Conservation (phyloP, 2,329 filamentous ascomycete genomes). For the Ceratocystis alfenasii region DNA sequence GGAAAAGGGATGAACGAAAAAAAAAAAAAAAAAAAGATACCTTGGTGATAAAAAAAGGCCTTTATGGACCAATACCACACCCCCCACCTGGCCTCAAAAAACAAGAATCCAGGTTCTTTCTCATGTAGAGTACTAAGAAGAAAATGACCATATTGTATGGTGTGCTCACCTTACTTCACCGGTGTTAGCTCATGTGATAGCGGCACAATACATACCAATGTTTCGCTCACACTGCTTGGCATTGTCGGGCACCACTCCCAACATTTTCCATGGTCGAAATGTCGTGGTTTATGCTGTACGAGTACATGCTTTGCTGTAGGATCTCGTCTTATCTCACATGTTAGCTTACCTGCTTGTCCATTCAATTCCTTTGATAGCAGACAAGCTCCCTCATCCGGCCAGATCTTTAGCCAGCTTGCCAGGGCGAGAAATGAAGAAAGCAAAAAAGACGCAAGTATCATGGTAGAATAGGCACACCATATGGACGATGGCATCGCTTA, state of each 20-base stretch:
- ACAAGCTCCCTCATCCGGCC: too few relatives aligned
- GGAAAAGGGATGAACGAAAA: neutral
- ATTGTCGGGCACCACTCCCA: neutral
- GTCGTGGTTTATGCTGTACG: slow-evolving; percentile 1
- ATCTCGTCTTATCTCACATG: neutral
- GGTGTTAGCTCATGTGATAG: neutral
- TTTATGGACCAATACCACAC: neutral
- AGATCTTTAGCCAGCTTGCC: too few relatives aligned
- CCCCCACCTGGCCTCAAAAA: neutral
- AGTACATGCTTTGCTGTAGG: slow-evolving; percentile 2
- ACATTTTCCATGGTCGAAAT: neutral
- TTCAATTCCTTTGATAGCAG: too few relatives aligned
- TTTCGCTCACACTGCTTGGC: neutral
- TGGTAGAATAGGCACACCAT: too few relatives aligned
- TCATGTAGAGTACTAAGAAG: neutral
- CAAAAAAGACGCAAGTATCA: too few relatives aligned
- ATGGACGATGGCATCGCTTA: too few relatives aligned
- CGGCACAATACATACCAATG: neutral
- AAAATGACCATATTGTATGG: neutral
- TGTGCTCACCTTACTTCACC: neutral
- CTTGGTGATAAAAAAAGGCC: neutral
- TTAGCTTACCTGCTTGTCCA: neutral
- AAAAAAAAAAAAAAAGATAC: neutral
- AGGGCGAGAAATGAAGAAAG: too few relatives aligned
- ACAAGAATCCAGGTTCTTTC: neutral